Base-by-base conservation (phyloP, 1,139 yeast species). In the Hansenula sp. region DNA sequence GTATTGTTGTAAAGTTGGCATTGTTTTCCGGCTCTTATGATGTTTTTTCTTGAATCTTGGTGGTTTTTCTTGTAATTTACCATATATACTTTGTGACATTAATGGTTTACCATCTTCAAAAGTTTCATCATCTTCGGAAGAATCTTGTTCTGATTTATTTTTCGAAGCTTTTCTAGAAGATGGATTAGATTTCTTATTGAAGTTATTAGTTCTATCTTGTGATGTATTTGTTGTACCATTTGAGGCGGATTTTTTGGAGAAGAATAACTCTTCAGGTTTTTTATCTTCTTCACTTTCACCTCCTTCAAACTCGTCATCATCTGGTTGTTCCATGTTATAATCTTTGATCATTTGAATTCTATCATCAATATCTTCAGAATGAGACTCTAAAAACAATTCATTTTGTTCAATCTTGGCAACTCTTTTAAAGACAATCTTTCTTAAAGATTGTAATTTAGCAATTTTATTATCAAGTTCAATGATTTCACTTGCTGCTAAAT, bases 401-500 rank as follows among this genome's bases (percentile, higher is more conserved):
- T 77, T 76, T 49, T 75, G 76, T 57, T 84, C 90, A 43, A 79
- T 70, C 36, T 65, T 66, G 1, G 82, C 81, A 38, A 84, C 75
- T 49, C 78, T 67, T 49, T 79, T 78, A 51, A 81, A 76, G 25
- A 81, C 76, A 19, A 71, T 56, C 45, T 72, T 67, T 43, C 89
- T 69, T 64, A 74, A 66, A 15, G 65, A 54, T 45, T 76, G 74
- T 39, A 84, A 57, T 51, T 70, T 72, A 39, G 71, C 69, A 37
- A 84, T 74, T 51, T 80, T 74, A 37, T 60, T 59, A 57, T 84
- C 90, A 36, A 84, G 69, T 46, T 81, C 90, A 41, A 67, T 62
- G 40, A 84, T 78, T 54, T 84, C 90, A 50, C 71, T 71, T 1
- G 84, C 72, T 0, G 86, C 81, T 31, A 82, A 61, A 25, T 81